Percentiles rank a stretch among this genome's conserved stretches.
These are phyloP conservation scores for Glarea lozoyensis DNA, from an alignment of 495 filamentous ascomycete genomes.

Conservation along the genomic window DNA sequence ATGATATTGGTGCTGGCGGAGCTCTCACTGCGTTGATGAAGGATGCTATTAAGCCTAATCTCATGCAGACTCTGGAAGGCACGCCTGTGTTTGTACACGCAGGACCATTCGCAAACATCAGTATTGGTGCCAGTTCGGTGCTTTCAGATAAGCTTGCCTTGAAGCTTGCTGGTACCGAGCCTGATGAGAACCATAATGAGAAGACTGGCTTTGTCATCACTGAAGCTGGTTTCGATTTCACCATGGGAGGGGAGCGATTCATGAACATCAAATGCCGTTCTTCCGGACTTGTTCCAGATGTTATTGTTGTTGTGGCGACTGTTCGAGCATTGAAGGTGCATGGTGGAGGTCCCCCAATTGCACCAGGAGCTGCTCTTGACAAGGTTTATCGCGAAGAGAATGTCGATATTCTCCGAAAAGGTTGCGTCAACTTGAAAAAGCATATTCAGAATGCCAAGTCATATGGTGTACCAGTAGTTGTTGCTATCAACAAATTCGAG, in stretches of 20 bases:
- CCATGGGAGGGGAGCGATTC: constrained; percentile 98
- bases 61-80: constrained; percentile 97
- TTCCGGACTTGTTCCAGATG: constrained; percentile 84
- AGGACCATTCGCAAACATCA: constrained; percentile 96
- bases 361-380: constrained; percentile 69
- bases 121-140: constrained; percentile 90
- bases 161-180: constrained; percentile 91
- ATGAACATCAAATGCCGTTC: constrained; percentile 99
- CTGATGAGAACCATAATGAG: constrained; percentile 76
- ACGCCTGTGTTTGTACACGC: constrained; percentile 97
- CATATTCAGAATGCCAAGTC: constrained; percentile 81
- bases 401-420: constrained; percentile 76
- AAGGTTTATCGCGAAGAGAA: constrained; percentile 91
- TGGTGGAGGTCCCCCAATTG: constrained; percentile 87
- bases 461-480: constrained; percentile 92
- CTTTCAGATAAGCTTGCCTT: constrained; percentile 91
- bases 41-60: constrained; percentile 96
- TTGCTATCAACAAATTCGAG: constrained; percentile 93
- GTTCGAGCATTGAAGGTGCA: constrained; percentile 95
- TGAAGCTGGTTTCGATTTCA: constrained; percentile 97
- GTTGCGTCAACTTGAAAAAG: constrained; percentile 90
- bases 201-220: constrained; percentile 95
- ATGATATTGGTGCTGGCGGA: constrained; percentile 88
- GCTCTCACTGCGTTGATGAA: constrained; percentile 92
- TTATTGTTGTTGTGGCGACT: constrained; percentile 90